phyloP scores from a whole-genome alignment of 2,329 filamentous ascomycete species.

The Microsporum audouinii region DNA sequence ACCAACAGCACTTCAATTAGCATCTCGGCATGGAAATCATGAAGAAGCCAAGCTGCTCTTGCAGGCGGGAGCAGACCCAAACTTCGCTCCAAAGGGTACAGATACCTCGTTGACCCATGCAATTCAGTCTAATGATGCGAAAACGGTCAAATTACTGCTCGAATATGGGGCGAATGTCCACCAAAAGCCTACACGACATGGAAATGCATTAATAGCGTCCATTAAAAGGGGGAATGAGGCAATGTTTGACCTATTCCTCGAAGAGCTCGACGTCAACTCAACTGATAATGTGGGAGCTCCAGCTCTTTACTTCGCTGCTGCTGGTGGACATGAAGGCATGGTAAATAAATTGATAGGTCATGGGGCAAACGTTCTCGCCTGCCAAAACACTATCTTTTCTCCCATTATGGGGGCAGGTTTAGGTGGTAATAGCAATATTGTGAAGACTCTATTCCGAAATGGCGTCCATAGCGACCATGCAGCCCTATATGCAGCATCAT shows the following conservation, averaged over 20 bases:
- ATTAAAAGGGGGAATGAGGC: not conserved
- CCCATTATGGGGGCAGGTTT: not conserved
- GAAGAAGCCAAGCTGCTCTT: constrained; percentile 65
- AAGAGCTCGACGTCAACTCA: not conserved
- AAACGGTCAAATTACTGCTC: not conserved
- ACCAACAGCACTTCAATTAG: not conserved
- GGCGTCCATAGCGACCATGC: not conserved
- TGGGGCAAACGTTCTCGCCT: not conserved
- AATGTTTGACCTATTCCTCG: not conserved
- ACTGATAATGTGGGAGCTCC: not conserved
- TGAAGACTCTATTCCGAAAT: not conserved
- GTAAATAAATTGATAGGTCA: not conserved
- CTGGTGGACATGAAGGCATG: not conserved
- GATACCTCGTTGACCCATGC: not conserved
- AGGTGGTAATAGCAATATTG: not conserved
- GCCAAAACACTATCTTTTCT: not conserved
- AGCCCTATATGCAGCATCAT: not conserved
- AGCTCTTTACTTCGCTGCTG: not conserved
- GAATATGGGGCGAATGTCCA: not conserved
- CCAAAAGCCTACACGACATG: not conserved
- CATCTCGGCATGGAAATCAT: constrained; percentile 52
- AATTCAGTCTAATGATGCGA: not conserved
- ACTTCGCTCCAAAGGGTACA: not conserved
- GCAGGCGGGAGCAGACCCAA: constrained; percentile 57
- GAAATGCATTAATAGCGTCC: not conserved